Evolutionary conservation across 495 filamentous ascomycete species (phyloP), one percentile per base, ranked within the genome.

Genomic region (Neurospora sp.): DNA sequence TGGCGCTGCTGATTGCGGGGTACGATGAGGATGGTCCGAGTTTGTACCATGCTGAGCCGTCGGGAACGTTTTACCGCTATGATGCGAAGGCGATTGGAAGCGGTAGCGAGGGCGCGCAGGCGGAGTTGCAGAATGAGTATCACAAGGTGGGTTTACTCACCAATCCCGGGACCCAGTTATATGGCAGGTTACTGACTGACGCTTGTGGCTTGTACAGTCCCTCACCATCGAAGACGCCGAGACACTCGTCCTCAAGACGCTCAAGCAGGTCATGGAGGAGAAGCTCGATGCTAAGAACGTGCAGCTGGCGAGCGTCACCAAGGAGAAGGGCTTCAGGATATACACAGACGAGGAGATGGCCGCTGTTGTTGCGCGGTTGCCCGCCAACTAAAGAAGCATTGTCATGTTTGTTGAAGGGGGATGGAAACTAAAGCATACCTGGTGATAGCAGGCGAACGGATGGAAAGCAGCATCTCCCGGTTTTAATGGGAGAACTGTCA

Each of bases 251-350:
- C 86, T 99, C 76, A 98, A 98, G 89, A 99, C 96, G 43, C 83
- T 99, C 82, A 99, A 99, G 88, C 96, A 99, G 85, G 96, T 99
- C 71, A 99, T 99, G 96, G 96, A 99, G 85, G 96, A 99, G 90
- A 99, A 98, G 86, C 89, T 99, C 71, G 96, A 99, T 81, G 87
- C 92, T 54, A 98, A 98, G 88, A 99, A 98, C 79, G 96, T 99
- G 76, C 96, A 98, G 87, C 83, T 99, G 76, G 96, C 96, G 62
- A 98, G 94, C 79, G 96, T 98, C 71, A 99, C 96, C 73, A 97
- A 95, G 87, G 94, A 97, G 73, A 94, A 92, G 81, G 96, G 96
- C 21, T 98, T 99, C 87, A 91, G 92, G 81, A 98, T 99, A 87
- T 98, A 99, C 86, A 92, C 89, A 72, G 96, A 99, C 77, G 93